Percentiles rank a stretch among this genome's conserved stretches.
Evolutionary conservation across 805 yeast genomes (phyloP).

Genomic region (Diddensiella santjacobensis): DNA sequence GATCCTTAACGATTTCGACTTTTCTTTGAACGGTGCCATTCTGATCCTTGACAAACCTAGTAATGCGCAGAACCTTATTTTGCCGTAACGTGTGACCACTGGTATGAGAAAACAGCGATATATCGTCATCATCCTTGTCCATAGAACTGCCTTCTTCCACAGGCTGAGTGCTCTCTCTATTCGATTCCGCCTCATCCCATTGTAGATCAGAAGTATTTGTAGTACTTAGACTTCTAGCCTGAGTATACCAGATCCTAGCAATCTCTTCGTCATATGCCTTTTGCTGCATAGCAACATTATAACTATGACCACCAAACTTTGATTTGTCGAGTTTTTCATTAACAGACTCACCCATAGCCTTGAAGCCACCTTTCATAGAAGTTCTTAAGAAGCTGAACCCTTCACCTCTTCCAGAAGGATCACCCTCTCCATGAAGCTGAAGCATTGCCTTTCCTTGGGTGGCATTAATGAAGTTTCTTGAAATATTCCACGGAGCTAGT

Average conservation of each 20-base stretch:
- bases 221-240: conserved; percentile 55
- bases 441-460: conserved; percentile 97
- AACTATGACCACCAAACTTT: conserved; percentile 60
- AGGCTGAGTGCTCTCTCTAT: conserved; percentile 16
- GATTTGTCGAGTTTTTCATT: conserved; percentile 40
- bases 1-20: conserved; percentile 75
- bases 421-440: conserved; percentile 91
- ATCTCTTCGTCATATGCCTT: conserved; percentile 90
- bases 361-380: conserved; percentile 93
- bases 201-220: conserved; percentile 35
- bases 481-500: conserved; percentile 89
- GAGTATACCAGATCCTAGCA: conserved; percentile 83
- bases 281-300: conserved; percentile 81
- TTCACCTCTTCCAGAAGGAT: conserved; percentile 86
- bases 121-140: conserved; percentile 37
- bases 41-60: conserved; percentile 75
- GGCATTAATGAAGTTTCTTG: conserved; percentile 85
- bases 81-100: conserved; percentile 26
- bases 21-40: conserved; percentile 83
- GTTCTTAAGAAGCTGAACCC: conserved; percentile 85
- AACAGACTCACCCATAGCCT: conserved; percentile 38
- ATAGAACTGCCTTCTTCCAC: neutral
- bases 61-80: conserved; percentile 54
- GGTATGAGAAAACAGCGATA: conserved; percentile 28
- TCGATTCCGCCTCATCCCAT: conserved; percentile 34